These are phyloP conservation scores for Aspergillus haitiensis DNA, from an alignment of 495 filamentous ascomycete genomes.

Conservation along the genomic window DNA sequence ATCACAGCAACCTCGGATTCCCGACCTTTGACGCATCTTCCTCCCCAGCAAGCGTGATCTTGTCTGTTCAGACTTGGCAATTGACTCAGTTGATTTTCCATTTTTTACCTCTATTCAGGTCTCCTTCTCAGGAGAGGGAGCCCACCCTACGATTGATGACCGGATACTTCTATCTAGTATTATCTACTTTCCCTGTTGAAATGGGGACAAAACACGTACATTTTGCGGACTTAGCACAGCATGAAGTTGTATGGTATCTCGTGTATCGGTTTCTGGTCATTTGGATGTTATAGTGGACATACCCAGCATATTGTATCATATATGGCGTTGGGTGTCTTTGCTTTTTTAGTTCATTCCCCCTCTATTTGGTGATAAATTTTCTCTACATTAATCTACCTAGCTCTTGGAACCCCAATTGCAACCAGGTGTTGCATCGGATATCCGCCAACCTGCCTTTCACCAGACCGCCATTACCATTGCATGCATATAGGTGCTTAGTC, in stretches of 20 bases:
- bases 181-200: background rate
- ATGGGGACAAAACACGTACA: too few species aligned
- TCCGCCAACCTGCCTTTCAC: too few species aligned
- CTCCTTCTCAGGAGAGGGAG: background rate
- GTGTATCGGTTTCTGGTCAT: background rate
- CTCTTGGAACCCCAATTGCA: background rate
- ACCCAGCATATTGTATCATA: background rate
- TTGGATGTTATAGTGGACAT: background rate
- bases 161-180: background rate
- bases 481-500: too few species aligned
- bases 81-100: too few species aligned
- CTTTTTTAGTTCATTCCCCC: too few species aligned
- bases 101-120: too few species aligned
- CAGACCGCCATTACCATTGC: too few species aligned
- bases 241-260: background rate
- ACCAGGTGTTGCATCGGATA: background rate
- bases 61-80: too few species aligned
- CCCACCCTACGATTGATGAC: background rate
- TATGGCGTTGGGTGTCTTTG: background rate
- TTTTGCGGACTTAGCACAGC: too few species aligned
- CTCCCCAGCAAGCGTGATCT: background rate
- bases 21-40: background rate
- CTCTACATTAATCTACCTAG: too few species aligned
- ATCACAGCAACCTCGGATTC: background rate
- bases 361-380: too few species aligned